phyloP scores from a whole-genome alignment of 1,139 yeast species.

The Eremothecium sinecaudum region DNA sequence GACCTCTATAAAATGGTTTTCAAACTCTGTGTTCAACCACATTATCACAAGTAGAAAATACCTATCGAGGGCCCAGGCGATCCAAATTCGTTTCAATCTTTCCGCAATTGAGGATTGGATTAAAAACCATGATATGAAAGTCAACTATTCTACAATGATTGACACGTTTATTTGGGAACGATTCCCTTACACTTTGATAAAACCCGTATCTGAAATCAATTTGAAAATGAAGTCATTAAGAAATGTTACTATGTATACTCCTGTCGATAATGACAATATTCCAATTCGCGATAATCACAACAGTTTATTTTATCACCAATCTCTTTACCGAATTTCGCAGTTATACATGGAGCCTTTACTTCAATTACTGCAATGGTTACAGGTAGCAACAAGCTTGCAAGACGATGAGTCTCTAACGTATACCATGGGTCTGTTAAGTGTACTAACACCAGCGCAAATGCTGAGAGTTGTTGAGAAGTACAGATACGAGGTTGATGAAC shows the following conservation, averaged over 20 bases:
- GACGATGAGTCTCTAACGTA: conserved; percentile 49
- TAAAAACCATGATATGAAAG: conserved; percentile 51
- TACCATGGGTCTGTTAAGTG: conserved; percentile 48
- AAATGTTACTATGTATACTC: conserved; percentile 26
- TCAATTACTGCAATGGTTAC: conserved; percentile 83
- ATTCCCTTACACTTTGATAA: conserved; percentile 38
- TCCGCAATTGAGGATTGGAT: conserved; percentile 92
- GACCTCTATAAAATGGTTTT: conserved; percentile 70
- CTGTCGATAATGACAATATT: conserved; percentile 24
- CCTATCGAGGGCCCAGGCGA: conserved; percentile 72
- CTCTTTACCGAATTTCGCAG: conserved; percentile 52
- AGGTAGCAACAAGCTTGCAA: conserved; percentile 59
- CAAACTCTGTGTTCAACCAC: conserved; percentile 63
- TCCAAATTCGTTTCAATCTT: conserved; percentile 78
- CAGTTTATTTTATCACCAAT: conserved; percentile 44
- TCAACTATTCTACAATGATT: conserved; percentile 39
- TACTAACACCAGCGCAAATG: conserved; percentile 61
- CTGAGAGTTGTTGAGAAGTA: conserved; percentile 65
- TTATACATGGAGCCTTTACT: conserved; percentile 63
- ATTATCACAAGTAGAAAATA: conserved; percentile 55
- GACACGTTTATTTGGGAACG: conserved; percentile 32
- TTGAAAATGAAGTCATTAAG: conserved; percentile 14
- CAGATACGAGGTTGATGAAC: conserved; percentile 76
- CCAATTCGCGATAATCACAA: conserved; percentile 29
- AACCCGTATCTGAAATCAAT: conserved; percentile 27